These are phyloP conservation scores for Pulveroboletus sp. DNA, from an alignment of 768 basidiomycete genomes.

Conservation along the genomic window DNA sequence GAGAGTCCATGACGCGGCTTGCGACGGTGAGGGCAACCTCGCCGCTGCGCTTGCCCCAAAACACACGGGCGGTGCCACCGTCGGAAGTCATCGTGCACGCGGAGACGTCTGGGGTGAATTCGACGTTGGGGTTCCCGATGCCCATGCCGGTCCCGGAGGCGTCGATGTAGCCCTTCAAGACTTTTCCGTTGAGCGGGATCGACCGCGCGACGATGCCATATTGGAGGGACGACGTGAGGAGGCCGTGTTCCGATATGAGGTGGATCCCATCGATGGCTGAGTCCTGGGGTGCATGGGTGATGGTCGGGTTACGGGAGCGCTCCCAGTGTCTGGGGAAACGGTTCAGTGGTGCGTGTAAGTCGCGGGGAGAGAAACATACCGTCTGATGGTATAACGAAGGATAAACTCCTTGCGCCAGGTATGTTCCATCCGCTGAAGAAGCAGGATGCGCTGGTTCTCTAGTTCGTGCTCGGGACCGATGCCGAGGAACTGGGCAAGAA, in stretches of 20 bases:
- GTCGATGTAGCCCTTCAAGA: no score
- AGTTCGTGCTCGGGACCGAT: slow-evolving; percentile 62
- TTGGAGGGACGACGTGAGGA: slow-evolving; percentile 59
- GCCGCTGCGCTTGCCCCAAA: slow-evolving; percentile 73
- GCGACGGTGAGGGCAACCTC: slow-evolving; percentile 61
- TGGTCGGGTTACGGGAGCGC: slow-evolving; percentile 52
- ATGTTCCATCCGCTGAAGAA: slow-evolving; percentile 52
- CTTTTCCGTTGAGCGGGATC: no score
- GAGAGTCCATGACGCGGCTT: slow-evolving; percentile 54
- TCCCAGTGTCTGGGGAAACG: slow-evolving; percentile 59
- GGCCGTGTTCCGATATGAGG: slow-evolving; percentile 49
- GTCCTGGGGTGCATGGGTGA: slow-evolving; percentile 62
- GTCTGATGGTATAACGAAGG: slow-evolving; percentile 48
- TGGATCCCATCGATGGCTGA: no score
- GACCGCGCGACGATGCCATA: slow-evolving; percentile 76
- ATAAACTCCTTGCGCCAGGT: slow-evolving; percentile 74
- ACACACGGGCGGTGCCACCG: slow-evolving; percentile 60
- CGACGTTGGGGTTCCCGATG: slow-evolving; percentile 69
- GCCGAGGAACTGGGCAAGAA: no score
- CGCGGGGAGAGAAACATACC: no score
- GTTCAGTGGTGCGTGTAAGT: neutral
- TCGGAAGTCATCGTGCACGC: slow-evolving; percentile 56
- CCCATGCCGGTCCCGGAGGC: slow-evolving; percentile 52
- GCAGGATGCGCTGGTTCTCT: slow-evolving; percentile 38
- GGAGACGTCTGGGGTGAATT: slow-evolving; percentile 67